Evolutionary conservation across 2,329 filamentous ascomycete genomes (phyloP).

Genomic region (Penicillium sclerotigenum): DNA sequence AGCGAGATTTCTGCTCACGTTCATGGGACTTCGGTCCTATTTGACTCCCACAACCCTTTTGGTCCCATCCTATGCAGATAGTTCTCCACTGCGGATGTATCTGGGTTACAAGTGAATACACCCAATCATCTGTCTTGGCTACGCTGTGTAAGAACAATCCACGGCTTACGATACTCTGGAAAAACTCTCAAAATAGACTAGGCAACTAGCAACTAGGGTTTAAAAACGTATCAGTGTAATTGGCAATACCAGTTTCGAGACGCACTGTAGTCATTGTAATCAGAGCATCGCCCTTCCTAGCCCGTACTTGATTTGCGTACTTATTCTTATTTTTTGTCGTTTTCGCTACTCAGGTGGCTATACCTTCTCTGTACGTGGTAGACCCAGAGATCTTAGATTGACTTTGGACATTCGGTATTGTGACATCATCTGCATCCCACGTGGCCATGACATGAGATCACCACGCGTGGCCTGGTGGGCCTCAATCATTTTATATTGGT

Average conservation of each 20-base stretch:
- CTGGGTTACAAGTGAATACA: not conserved
- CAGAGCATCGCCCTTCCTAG: not conserved
- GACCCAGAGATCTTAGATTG: not conserved
- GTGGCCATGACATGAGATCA: slow-evolving; percentile 18
- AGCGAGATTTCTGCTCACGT: too few relatives aligned
- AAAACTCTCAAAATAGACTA: not conserved
- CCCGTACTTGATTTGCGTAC: not conserved
- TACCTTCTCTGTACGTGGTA: not conserved
- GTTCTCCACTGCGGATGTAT: too few relatives aligned
- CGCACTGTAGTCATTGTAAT: not conserved
- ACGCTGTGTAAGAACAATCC: not conserved
- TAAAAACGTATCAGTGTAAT: not conserved
- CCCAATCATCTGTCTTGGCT: not conserved
- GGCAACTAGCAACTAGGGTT: not conserved
- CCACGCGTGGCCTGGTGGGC: slow-evolving; percentile 1
- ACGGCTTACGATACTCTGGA: not conserved
- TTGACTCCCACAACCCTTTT: too few relatives aligned
- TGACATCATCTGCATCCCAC: slow-evolving; percentile 22
- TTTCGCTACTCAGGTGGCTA: not conserved
- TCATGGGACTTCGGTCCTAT: too few relatives aligned
- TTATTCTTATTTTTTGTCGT: not conserved
- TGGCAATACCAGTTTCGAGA: not conserved
- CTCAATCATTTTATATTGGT: not conserved
- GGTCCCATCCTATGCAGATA: too few relatives aligned
- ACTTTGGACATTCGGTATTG: not conserved